Base-by-base conservation (phyloP, 2,329 filamentous ascomycete genomes). In the Nemania sp. region DNA sequence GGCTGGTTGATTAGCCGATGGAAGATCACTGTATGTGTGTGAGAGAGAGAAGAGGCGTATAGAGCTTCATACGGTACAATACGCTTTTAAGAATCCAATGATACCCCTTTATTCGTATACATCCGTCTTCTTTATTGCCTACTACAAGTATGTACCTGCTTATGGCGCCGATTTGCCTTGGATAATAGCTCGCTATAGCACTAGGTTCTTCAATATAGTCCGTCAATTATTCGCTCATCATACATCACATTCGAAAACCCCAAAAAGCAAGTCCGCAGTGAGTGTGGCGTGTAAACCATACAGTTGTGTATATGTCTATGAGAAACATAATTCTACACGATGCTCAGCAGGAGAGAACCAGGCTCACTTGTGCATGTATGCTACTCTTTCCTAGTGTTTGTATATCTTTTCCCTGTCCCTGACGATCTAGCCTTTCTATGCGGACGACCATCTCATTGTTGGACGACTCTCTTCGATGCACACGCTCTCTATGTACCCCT, bases 371-470 rank as follows among this genome's bases (percentile, higher is more conserved):
- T 45, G 34, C 43, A 44, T 51, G 33, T 39, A 43, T 48, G 41
- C 30, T n/a, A n/a, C n/a, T n/a, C 30, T 43, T 31, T 47, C 30
- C 20, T 39, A 24, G 9, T 45, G 20, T 34, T 48, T 43, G n/a
- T n/a, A n/a, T n/a, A n/a, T n/a, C n/a, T n/a, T n/a, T n/a, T n/a
- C n/a, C n/a, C n/a, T n/a, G n/a, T 45, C 14, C 36, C 50, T 54
- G 50, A 33, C 50, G 24, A 45, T 56, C 50, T 61, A 43, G 43
- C 53, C 49, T 46, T 23, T 56, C 48, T 57, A 56, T 49, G 20
- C 20, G 44, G 37, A 41, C 36, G 14, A 39, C 8, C 14, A 54
- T 33, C 50, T 11, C 11, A 30, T 28, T 23, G 6, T 37, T 24
- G 15, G 22, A 26, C 2, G 39, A 23, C n/a, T 34, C 43, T 17